Conservation (phyloP, 2,329 filamentous ascomycete genomes). For the Pyrenochaeta sp. region DNA sequence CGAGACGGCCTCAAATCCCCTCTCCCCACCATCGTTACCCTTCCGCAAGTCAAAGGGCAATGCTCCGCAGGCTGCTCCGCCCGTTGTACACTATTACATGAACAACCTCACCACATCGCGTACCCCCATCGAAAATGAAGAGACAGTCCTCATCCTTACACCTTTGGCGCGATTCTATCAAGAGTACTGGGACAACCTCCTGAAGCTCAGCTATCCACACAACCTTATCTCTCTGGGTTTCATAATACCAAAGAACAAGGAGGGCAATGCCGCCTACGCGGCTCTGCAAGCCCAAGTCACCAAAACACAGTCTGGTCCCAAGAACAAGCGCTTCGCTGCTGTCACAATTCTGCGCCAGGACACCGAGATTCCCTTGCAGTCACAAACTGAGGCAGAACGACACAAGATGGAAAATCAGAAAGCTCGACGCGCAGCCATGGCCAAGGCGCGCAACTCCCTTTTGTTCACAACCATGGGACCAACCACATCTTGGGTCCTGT, state of each 20-base stretch:
- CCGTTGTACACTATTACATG: slow-evolving; percentile 90
- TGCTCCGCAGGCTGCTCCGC: slow-evolving; percentile 70
- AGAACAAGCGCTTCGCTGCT: slow-evolving; percentile 85
- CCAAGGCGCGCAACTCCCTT: slow-evolving; percentile 89
- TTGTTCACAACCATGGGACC: slow-evolving; percentile 95
- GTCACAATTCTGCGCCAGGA: slow-evolving; percentile 96
- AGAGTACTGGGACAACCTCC: slow-evolving; percentile 92
- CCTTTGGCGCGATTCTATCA: slow-evolving; percentile 94
- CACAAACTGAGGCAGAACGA: slow-evolving; percentile 85
- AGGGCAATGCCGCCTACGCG: slow-evolving; percentile 85
- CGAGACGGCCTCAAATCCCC: slow-evolving; percentile 69
- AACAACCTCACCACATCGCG: slow-evolving; percentile 89
- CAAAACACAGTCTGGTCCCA: slow-evolving; percentile 82
- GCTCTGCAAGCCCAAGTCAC: slow-evolving; percentile 84
- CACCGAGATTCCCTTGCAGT: slow-evolving; percentile 80
- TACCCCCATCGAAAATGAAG: slow-evolving; percentile 77
- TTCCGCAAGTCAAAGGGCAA: slow-evolving; percentile 72
- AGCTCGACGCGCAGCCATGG: slow-evolving; percentile 84
- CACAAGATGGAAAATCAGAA: slow-evolving; percentile 95
- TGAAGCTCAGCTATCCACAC: slow-evolving; percentile 86
- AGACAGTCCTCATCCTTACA: slow-evolving; percentile 89
- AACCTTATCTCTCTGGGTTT: slow-evolving; percentile 94
- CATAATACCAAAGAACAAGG: slow-evolving; percentile 91
- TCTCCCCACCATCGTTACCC: slow-evolving; percentile 77
- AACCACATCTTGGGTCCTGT: slow-evolving; percentile 92